A percentile compares a stretch with the other conserved stretches of the same genome.
phyloP scores from a whole-genome alignment of 305 asterid genomes.

The Fraxinus albicans region DNA sequence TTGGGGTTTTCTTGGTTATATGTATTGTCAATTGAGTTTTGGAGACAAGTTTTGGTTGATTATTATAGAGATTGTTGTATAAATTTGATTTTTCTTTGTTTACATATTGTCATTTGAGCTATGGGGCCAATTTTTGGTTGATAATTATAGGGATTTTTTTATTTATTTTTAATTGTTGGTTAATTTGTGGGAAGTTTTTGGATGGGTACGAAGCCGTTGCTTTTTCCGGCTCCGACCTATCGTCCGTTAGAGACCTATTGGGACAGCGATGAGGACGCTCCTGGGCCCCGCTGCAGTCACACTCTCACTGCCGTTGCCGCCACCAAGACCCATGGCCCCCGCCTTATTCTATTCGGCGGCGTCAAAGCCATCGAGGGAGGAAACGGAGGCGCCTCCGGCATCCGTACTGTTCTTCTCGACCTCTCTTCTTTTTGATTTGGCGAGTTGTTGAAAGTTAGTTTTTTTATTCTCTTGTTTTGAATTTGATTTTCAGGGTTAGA shows the following conservation, averaged over 20 bases:
- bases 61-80: neutral
- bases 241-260: slow-evolving; percentile 37
- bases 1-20: slow-evolving; percentile 5
- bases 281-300: slow-evolving; percentile 55
- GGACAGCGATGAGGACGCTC: slow-evolving; percentile 52
- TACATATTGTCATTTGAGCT: neutral
- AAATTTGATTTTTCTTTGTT: neutral
- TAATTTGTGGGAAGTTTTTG: neutral
- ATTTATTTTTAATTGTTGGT: neutral
- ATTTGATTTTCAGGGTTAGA: slow-evolving; percentile 63
- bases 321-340: slow-evolving; percentile 47
- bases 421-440: neutral
- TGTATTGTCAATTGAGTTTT: neutral
- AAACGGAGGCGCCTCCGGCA: slow-evolving; percentile 39
- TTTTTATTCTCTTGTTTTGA: neutral
- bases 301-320: slow-evolving; percentile 53
- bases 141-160: neutral
- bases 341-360: slow-evolving; percentile 49
- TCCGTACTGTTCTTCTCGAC: slow-evolving; percentile 22
- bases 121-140: neutral
- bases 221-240: slow-evolving; percentile 51
- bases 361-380: slow-evolving; percentile 49
- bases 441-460: neutral
- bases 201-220: slow-evolving; percentile 56
- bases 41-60: neutral